Base-by-base conservation (phyloP, 2,329 filamentous ascomycete genomes). In the Phaeosphaeriaceae sp. region DNA sequence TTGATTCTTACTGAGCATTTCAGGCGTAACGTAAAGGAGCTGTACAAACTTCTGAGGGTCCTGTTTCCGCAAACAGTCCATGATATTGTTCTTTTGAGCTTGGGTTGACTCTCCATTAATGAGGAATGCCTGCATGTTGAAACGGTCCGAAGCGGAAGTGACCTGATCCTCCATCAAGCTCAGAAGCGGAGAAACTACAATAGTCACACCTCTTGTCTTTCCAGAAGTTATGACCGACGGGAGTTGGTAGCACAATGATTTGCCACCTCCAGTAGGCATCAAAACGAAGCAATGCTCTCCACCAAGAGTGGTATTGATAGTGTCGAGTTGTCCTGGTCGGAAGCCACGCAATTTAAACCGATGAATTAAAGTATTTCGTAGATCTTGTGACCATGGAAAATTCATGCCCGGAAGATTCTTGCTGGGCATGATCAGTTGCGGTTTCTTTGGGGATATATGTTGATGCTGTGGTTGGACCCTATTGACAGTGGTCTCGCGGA, bases 91-190 rank as follows among this genome's bases (percentile, higher is more conserved):
- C 51, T 88, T 87, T 50, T 89, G 83, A 6, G 84, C 81, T 3
- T 76, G 66, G 1, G 80, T 79, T 17, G 87, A 87, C 44, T 94
- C 89, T 40, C 92, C 85, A 64, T 95, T 97, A 72, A 96, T 85
- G 12, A 91, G 77, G 48, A 87, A 85, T 2, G 94, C 94, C 58
- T 89, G 85, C 55, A 99, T 90, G 18, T 87, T 82, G 38, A 94
- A 76, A 8, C 83, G 82, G 7, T 64, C 43, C 44, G 82, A 82
- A 60, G 97, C 81, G 70, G 97, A 93, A 28, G 88, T 82, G 4
- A 97, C 92, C 69, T 99, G 94, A 70, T 99, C 95, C 68, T 96
- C 88, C 94, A 99, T 99, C 63, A 99, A 77, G 77, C 93, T 97
- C 30, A 99, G 79, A 41, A 99, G 77, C 3, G 94, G 94, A 0